Percentiles rank a stretch among this genome's conserved stretches.
These are phyloP conservation scores for Opeltia flavorubescens DNA, from an alignment of 495 filamentous ascomycete species.

Conservation along the genomic window DNA sequence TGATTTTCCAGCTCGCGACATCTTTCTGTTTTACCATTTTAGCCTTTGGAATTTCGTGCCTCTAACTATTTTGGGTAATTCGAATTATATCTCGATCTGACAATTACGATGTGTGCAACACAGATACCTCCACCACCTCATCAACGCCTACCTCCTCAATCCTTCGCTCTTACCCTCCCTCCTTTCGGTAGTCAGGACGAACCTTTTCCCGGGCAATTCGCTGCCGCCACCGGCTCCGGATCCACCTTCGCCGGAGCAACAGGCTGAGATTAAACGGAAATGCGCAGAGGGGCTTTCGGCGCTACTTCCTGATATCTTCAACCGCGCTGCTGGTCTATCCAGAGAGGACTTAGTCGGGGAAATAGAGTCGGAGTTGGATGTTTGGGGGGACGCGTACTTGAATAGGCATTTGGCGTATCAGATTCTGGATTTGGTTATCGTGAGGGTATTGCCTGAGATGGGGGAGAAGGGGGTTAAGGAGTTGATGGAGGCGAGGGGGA, in stretches of 20 bases:
- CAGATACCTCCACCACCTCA: constrained; percentile 62
- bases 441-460: constrained; percentile 72
- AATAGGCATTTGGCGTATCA: constrained; percentile 81
- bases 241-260: constrained; percentile 26
- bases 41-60: neutral
- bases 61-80: too few species aligned
- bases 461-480: constrained; percentile 56
- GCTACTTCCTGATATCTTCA: constrained; percentile 23
- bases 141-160: constrained; percentile 50
- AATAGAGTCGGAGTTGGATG: constrained; percentile 48
- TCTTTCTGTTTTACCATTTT: neutral
- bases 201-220: constrained; percentile 69
- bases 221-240: constrained; percentile 27
- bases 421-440: constrained; percentile 62
- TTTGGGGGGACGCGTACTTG: constrained; percentile 68
- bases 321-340: constrained; percentile 10
- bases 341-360: constrained; percentile 24
- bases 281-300: constrained; percentile 39
- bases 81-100: too few species aligned
- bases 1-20: neutral
- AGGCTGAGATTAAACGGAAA: constrained; percentile 37
- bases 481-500: constrained; percentile 57
- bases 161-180: constrained; percentile 56
- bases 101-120: too few species aligned
- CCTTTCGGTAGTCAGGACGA: constrained; percentile 54